A percentile compares a stretch with the other conserved stretches of the same genome.
These are phyloP conservation scores for Albifimbria verrucaria DNA, from an alignment of 2,329 filamentous ascomycete genomes.

Conservation along the genomic window DNA sequence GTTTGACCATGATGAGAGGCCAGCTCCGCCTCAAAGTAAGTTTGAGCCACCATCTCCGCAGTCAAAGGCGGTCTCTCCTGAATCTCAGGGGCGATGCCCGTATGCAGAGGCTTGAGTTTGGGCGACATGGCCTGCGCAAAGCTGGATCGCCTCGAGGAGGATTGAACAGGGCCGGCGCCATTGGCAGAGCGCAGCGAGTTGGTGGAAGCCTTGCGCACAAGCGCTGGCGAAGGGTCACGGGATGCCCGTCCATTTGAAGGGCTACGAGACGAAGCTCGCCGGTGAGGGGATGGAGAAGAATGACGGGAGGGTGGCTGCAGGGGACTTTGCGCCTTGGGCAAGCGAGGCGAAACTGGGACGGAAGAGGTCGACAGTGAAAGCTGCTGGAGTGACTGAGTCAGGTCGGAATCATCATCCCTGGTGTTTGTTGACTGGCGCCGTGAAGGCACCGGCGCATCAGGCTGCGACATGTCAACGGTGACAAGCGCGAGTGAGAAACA, in stretches of 20 bases:
- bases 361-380: slow-evolving; percentile 38
- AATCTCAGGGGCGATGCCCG: slow-evolving; percentile 19
- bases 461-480: slow-evolving; percentile 23
- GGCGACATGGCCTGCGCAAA: slow-evolving; percentile 43
- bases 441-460: slow-evolving; percentile 23
- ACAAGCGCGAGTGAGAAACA: neutral
- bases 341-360: slow-evolving; percentile 21
- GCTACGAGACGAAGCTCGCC: slow-evolving; percentile 35
- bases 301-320: slow-evolving; percentile 34
- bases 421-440: slow-evolving; percentile 30
- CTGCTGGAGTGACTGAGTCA: slow-evolving; percentile 40
- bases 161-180: slow-evolving; percentile 31
- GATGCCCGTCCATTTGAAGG: slow-evolving; percentile 40
- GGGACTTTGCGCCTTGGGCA: slow-evolving; percentile 26
- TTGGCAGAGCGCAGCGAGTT: slow-evolving; percentile 53
- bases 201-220: slow-evolving; percentile 55
- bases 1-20: slow-evolving; percentile 53
- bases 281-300: slow-evolving; percentile 36
- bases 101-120: slow-evolving; percentile 33
- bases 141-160: slow-evolving; percentile 47
- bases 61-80: slow-evolving; percentile 41
- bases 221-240: slow-evolving; percentile 44
- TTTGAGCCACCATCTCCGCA: slow-evolving; percentile 56
- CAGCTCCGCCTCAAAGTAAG: slow-evolving; percentile 69
- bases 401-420: slow-evolving; percentile 26